Evolutionary conservation across 305 asterid genomes (phyloP).

Genomic region (Stenogyne calaminthoides): DNA sequence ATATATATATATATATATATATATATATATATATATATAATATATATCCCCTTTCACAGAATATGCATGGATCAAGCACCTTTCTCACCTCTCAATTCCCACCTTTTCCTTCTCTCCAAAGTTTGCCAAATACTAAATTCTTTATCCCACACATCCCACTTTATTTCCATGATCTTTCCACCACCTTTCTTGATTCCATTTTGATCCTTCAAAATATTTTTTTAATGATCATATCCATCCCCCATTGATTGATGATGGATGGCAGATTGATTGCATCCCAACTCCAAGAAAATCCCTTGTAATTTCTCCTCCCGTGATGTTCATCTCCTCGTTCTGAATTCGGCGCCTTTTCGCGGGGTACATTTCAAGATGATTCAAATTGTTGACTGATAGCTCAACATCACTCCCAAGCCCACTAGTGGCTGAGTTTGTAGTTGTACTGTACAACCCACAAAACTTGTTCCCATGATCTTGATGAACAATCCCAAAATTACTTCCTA

Average conservation of each 20-base stretch:
- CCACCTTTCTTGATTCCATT: slow-evolving; percentile 13
- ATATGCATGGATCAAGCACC: slow-evolving; percentile 67
- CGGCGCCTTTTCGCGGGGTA: slow-evolving; percentile 48
- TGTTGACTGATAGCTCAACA: slow-evolving; percentile 46
- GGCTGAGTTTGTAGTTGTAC: slow-evolving; percentile 37
- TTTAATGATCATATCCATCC: slow-evolving; percentile 68
- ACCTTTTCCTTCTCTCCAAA: slow-evolving; percentile 55
- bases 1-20: too few relatives aligned
- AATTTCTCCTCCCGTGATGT: slow-evolving; percentile 41
- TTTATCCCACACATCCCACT: slow-evolving; percentile 29
- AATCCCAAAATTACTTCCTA: slow-evolving; percentile 51
- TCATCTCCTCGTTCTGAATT: slow-evolving; percentile 27
- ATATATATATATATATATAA: too few relatives aligned
- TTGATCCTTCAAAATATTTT: neutral
- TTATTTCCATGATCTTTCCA: slow-evolving; percentile 22
- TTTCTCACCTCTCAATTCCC: slow-evolving; percentile 52
- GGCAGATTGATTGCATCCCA: slow-evolving; percentile 62
- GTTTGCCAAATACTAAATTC: slow-evolving; percentile 48
- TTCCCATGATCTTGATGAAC: slow-evolving; percentile 34
- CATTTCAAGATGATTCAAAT: slow-evolving; percentile 49
- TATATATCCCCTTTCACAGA: slow-evolving; percentile 46
- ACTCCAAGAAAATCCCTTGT: slow-evolving; percentile 77
- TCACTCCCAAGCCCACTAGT: slow-evolving; percentile 43
- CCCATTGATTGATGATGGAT: slow-evolving; percentile 75
- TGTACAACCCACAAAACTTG: slow-evolving; percentile 49